Evolutionary conservation across 352 stramenopile genomes (phyloP), one percentile per base, ranked within the genome.

Genomic region (Phytopythium ostracodes): DNA sequence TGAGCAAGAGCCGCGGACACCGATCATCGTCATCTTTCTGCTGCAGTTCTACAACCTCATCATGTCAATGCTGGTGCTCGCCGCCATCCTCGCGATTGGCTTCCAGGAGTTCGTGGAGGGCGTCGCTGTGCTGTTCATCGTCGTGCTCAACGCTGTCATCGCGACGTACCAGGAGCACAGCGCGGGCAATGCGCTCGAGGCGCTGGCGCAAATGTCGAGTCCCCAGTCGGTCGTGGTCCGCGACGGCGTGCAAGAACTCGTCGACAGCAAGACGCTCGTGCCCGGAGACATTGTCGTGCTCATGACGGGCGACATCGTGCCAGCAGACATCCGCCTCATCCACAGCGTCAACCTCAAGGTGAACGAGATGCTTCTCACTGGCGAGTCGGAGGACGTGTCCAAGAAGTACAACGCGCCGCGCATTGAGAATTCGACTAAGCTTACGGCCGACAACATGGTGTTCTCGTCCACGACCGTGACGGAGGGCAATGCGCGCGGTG

Each of bases 311-410:
- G 96, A 98, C 65, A 94, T 97, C 60, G 88, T 98, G 35, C 90
- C 92, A 1, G 80, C 89, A 1, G 96, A 98, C 67, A 89, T 96
- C 24, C 70, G 92, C n/a, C 78, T 98, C 7, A 72, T 96, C 12
- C 77, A 87, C 56, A 96, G 90, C 63, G 80, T 84, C 0, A 73
- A 89, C 56, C 81, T 91, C 38, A 87, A 92, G 63, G 81, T 98
- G 7, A 97, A 98, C 69, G 93, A 98, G 79, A 97, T 92, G 64
- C 96, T 89, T 61, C 76, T 98, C 7, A 98, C 96, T 9, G 96
- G 96, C 46, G 96, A 98, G 67, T 90, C 91, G 2, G 70, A 92
- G 44, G 91, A 88, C 54, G 81, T 91, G 51, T 59, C 86, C 12
- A 91, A 92, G 72, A 83, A 84, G 49, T 81, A 72, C 36, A 76